Base-by-base conservation (phyloP, 2,329 filamentous ascomycete genomes). In the Fusarium sacchari region DNA sequence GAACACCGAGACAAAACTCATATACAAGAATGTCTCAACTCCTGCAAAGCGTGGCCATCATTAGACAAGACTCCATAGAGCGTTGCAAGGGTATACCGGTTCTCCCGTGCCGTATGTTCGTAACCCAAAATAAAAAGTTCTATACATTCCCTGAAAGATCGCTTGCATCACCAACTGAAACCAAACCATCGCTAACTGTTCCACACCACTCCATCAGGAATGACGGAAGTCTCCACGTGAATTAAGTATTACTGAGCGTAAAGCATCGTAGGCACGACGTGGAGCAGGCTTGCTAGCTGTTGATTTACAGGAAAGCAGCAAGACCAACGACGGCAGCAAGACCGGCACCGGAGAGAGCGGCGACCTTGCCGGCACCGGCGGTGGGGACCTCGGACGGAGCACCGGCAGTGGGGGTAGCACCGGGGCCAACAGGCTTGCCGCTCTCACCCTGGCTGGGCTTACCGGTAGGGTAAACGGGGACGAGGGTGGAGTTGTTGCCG, bases 281-380 rank as follows among this genome's bases (percentile, higher is more conserved):
- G 80, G 76, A 78, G 76, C 77, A 82, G 76, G 76, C 76, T 79
- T 77, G 77, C 79, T 73, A 77, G 77, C 74, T 74, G 75, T 77
- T 80, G 81, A 84, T 86, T 88, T 90, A 90, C 84, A 90, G 86
- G 79, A 88, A 84, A 81, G 88, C 89, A 79, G 87, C 88, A 70
- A 91, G 80, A 79, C 87, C 90, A 81, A 91, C 84, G 76, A 90
- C 81, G 85, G 87, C 89, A 76, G 88, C 89, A 77, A 91, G 87
- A 76, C 84, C 88, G 69, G 87, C 89, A 72, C 88, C 89, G 46
- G 88, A 89, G 77, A 90, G 81, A 78, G 84, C 87, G 75, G 86
- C 86, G 74, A 82, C 82, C 85, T 88, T 89, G 85, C 84, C 87
- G 73, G 88, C 89, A 83, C 86, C 87, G 72, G 86, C 87, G 63